Conservation (phyloP, 176 grass and related monocot species). For the Zea luxurians region DNA sequence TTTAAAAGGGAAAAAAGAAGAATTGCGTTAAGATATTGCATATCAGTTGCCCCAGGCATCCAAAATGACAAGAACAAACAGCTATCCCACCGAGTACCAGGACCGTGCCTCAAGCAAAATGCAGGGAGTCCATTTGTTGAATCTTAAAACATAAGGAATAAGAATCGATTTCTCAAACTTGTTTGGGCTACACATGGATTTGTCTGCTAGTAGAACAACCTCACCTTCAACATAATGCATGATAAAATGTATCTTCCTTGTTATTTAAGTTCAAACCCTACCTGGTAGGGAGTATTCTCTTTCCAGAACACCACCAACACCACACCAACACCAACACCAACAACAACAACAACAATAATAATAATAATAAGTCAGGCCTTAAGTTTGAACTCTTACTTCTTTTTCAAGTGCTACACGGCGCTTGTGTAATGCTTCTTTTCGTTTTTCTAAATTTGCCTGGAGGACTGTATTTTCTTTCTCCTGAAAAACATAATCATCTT, state of each 20-base stretch:
- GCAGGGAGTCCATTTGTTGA: conserved; percentile 27
- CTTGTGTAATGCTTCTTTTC: conserved; percentile 62
- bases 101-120: background rate
- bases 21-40: background rate
- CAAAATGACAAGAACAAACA: conserved; percentile 2
- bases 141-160: conserved; percentile 23
- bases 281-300: conserved; percentile 17
- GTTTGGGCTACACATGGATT: conserved; percentile 12
- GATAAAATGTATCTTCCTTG: background rate
- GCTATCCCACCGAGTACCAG: background rate
- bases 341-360: background rate
- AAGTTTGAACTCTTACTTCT: no score
- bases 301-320: conserved; percentile 27
- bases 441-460: conserved; percentile 56
- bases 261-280: conserved; percentile 5
- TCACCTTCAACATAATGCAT: background rate
- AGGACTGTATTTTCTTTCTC: conserved; percentile 70
- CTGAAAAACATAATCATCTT: conserved; percentile 48
- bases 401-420: no score
- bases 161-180: conserved; percentile 25
- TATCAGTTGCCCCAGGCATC: background rate
- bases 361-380: background rate
- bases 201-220: conserved; percentile 4
- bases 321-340: no score
- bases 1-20: conserved; percentile 3